These are phyloP conservation scores for Arachis monticola DNA, from an alignment of 331 rosid genomes.

Conservation along the genomic window DNA sequence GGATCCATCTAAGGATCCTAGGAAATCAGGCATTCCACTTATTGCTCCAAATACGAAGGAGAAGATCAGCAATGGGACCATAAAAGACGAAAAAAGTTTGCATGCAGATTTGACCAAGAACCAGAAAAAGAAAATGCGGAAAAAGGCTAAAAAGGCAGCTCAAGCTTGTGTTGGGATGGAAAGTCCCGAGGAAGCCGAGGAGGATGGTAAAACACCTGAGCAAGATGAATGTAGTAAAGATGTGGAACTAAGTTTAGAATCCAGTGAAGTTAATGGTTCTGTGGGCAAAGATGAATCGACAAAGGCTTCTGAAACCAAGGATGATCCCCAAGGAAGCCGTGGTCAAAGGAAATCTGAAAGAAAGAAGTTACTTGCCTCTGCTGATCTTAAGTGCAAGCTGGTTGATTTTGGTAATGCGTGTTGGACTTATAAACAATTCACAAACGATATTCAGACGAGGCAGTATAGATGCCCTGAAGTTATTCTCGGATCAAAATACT, in stretches of 20 bases:
- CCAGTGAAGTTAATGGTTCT: constrained; percentile 50
- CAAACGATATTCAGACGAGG: constrained; percentile 87
- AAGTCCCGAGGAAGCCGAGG: constrained; percentile 56
- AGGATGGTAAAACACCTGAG: constrained; percentile 43
- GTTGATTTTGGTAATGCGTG: constrained; percentile 95
- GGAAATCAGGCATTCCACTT: constrained; percentile 66
- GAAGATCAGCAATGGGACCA: constrained; percentile 46
- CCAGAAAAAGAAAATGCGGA: constrained; percentile 74
- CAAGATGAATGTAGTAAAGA: constrained; percentile 49
- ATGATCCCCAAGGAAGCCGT: constrained; percentile 52
- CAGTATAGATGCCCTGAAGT: constrained; percentile 93
- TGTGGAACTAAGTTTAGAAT: constrained; percentile 50
- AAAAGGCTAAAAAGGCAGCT: constrained; percentile 69
- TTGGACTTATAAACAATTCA: constrained; percentile 87
- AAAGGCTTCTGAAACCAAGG: constrained; percentile 46
- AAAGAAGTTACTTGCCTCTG: constrained; percentile 61
- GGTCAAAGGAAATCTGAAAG: constrained; percentile 56
- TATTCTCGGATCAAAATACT: constrained; percentile 84
- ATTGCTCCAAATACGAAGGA: constrained; percentile 53
- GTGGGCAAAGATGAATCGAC: constrained; percentile 47
- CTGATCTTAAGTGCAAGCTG: constrained; percentile 77
- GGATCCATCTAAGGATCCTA: constrained; percentile 78
- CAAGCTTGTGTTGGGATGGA: constrained; percentile 58
- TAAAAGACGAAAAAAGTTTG: constrained; percentile 49
- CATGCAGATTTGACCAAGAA: constrained; percentile 69